Percentiles rank a stretch among this genome's conserved stretches.
Conservation (phyloP, 352 stramenopile species). For the Thalassiosira mediterranea region DNA sequence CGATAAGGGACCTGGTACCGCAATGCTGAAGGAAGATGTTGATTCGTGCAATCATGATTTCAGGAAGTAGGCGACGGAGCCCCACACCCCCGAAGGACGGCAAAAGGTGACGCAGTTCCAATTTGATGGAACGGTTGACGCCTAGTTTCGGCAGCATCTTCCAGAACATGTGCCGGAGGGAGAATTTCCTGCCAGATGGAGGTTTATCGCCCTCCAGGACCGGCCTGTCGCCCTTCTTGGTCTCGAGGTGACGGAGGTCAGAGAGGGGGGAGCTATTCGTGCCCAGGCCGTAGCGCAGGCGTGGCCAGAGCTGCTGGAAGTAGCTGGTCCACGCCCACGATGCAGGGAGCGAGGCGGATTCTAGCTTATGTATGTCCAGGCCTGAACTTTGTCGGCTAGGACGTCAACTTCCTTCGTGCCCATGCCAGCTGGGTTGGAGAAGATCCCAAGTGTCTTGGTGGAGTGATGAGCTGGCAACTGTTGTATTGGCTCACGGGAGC, state of each 20-base stretch:
- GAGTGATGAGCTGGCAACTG: neutral
- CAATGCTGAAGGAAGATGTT: constrained; percentile 22
- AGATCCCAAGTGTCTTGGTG: neutral
- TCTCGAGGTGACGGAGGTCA: neutral
- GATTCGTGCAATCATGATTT: neutral
- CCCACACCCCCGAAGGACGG: constrained; percentile 4
- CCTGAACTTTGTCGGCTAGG: neutral
- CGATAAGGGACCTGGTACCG: neutral
- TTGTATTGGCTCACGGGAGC: neutral
- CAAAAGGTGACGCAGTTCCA: constrained; percentile 5
- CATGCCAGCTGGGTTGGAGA: neutral
- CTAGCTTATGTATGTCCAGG: neutral
- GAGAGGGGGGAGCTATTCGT: neutral
- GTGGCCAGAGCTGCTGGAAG: constrained; percentile 14
- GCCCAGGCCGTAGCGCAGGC: constrained; percentile 18
- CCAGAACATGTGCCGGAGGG: neutral
- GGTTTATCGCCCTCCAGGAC: too few relatives aligned
- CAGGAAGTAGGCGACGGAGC: neutral
- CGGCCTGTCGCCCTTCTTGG: too few relatives aligned
- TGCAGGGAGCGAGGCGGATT: neutral
- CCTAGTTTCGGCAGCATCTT: constrained; percentile 4
- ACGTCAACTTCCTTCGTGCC: neutral
- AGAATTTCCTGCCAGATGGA: too few relatives aligned
- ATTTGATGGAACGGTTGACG: neutral
- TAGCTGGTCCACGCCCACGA: constrained; percentile 28